Percentiles rank a stretch among this genome's conserved stretches.
Evolutionary conservation across 2,329 filamentous ascomycete species (phyloP).

Genomic region (Lecanicillium sp.): DNA sequence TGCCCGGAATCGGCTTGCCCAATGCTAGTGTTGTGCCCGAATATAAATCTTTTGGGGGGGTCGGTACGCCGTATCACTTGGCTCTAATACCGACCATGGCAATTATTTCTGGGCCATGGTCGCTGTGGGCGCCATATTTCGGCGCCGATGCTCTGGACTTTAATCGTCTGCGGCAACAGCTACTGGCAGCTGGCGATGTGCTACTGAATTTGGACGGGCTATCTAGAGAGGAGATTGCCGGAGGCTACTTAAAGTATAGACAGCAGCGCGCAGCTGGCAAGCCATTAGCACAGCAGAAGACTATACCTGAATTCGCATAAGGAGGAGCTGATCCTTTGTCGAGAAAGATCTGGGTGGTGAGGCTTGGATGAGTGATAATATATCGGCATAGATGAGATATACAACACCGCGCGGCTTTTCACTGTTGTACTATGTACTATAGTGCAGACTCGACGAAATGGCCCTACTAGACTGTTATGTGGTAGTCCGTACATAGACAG

Average conservation of each 20-base stretch:
- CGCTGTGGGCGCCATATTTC: constrained; percentile 3
- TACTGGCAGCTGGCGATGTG: not conserved
- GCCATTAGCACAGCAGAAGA: not conserved
- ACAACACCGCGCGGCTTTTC: too few species aligned
- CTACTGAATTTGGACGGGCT: not conserved
- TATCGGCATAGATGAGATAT: too few species aligned
- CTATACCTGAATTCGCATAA: constrained; percentile 1
- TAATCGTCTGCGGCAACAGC: constrained; percentile 1
- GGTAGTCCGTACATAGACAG: too few species aligned
- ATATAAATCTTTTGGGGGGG: not conserved
- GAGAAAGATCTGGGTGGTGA: too few species aligned
- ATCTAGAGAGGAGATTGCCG: not conserved
- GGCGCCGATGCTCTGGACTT: constrained; percentile 1
- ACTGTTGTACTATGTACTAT: too few species aligned
- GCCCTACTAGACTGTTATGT: too few species aligned
- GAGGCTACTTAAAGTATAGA: constrained; percentile 1
- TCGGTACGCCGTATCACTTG: not conserved
- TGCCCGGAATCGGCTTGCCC: not conserved
- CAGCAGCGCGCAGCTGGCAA: not conserved
- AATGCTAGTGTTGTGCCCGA: not conserved
- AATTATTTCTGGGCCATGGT: constrained; percentile 2
- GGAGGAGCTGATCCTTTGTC: not conserved
- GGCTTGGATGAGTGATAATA: too few species aligned
- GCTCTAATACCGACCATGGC: not conserved
- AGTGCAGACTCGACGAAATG: too few species aligned